Evolutionary conservation across 208 protist species (phyloP).

Genomic region (Crithidia brevicula): DNA sequence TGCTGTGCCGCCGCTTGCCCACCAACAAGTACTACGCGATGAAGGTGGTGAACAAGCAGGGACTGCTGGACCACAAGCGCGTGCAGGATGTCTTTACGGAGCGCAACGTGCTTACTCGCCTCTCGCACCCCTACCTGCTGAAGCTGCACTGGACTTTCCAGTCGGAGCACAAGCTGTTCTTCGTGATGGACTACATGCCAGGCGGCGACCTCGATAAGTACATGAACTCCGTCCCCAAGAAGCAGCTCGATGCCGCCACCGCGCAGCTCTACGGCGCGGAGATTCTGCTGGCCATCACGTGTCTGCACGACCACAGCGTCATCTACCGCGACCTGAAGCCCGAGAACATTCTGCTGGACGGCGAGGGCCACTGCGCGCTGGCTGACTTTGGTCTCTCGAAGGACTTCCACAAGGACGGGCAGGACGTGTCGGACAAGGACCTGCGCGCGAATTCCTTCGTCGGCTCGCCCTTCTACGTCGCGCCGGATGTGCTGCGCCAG

Average conservation of each 20-base stretch:
- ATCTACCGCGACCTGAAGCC: slow-evolving; percentile 96
- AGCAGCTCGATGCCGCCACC: slow-evolving; percentile 85
- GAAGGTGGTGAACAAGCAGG: slow-evolving; percentile 94
- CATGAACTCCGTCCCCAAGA: slow-evolving; percentile 88
- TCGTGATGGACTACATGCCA: slow-evolving; percentile 96
- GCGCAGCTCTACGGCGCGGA: slow-evolving; percentile 95
- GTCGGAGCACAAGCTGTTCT: slow-evolving; percentile 95
- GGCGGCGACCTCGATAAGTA: slow-evolving; percentile 94
- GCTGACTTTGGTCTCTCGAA: slow-evolving; percentile 94
- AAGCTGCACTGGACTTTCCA: slow-evolving; percentile 97
- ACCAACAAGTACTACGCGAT: slow-evolving; percentile 94
- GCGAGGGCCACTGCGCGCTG: slow-evolving; percentile 88
- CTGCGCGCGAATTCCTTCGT: slow-evolving; percentile 93
- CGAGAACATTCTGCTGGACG: slow-evolving; percentile 91
- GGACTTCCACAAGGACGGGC: slow-evolving; percentile 88
- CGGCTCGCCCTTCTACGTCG: slow-evolving; percentile 94
- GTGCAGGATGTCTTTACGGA: slow-evolving; percentile 92
- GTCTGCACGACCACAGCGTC: slow-evolving; percentile 94
- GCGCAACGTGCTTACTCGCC: slow-evolving; percentile 92
- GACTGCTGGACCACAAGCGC: slow-evolving; percentile 90
- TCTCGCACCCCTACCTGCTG: slow-evolving; percentile 95
- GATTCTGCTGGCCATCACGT: slow-evolving; percentile 92
- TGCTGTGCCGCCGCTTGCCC: slow-evolving; percentile 91
- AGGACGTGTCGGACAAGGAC: slow-evolving; percentile 72
- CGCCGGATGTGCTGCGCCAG: slow-evolving; percentile 95